Base-by-base conservation (phyloP, 148 eudicot genomes). In the Arbutus unedo region DNA sequence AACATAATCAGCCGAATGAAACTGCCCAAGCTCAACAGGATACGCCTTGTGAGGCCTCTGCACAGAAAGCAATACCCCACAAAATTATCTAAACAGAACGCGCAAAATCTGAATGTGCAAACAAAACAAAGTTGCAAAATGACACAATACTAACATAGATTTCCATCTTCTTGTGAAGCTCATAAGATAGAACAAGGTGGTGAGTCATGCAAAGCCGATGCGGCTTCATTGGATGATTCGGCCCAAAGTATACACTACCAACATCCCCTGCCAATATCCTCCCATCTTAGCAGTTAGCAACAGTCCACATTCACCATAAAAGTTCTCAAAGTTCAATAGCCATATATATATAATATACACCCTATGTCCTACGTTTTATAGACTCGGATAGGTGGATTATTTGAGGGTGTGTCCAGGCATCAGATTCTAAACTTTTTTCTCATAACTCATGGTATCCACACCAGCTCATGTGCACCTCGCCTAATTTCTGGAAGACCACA, bases 191-290 rank as follows among this genome's bases (percentile, higher is more conserved):
- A 7, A 94, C 99, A 70, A 96, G 92, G 85, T 94, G 98, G 84
- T 94, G 98, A 80, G 99, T 96, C 99, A 96, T 96, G 87, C 97
- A 93, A 59, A 96, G 89, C 70, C 99, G 84, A 74, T 96, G 99
- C 62, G 99, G 99, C 84, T 96, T 96, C 99, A 96, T 96, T 43
- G 99, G 99, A 82, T 96, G 99, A 59, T 94, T 96, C 4, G 99
- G 98, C 81, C 99, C 99, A 73, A 96, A 96, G 86, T 96, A 94
- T 6, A 96, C 97, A 56, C 87, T 96, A 5, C 99, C 99, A 51
- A 93, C 98, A 85, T 96, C 99, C 81, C 99, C 99, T 96, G 92
- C 87, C 87, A 83, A 53, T 19, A 82, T 48, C 8, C 8, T 5
- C 45, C 16, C 60, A 43, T 67, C 75, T 73, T 25, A 38, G 79